phyloP scores from a whole-genome alignment of 2,329 filamentous ascomycete genomes.

The Aspergillus aculeatinus region DNA sequence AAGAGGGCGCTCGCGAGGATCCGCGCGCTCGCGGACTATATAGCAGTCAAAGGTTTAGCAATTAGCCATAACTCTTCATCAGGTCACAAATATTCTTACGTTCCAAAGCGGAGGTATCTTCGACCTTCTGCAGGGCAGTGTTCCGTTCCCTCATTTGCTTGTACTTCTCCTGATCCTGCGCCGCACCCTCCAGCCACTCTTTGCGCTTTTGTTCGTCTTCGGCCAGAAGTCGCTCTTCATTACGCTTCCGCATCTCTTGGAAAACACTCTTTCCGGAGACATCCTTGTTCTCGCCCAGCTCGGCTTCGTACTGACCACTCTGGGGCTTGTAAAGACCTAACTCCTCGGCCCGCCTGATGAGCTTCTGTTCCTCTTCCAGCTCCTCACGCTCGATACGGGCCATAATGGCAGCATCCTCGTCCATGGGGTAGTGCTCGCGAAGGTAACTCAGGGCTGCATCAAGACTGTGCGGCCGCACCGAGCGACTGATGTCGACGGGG shows the following conservation, averaged over 20 bases:
- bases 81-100: conserved; percentile 24
- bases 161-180: conserved; percentile 37
- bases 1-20: conserved; percentile 39
- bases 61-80: too few relatives aligned
- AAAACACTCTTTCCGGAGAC: conserved; percentile 45
- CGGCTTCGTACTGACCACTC: conserved; percentile 44
- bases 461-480: conserved; percentile 33
- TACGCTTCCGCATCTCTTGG: conserved; percentile 39
- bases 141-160: conserved; percentile 33
- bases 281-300: conserved; percentile 42
- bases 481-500: conserved; percentile 38
- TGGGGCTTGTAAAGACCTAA: conserved; percentile 46
- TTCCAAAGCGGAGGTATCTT: conserved; percentile 36
- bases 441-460: conserved; percentile 43
- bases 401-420: conserved; percentile 51
- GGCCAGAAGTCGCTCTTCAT: conserved; percentile 40
- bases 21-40: conserved; percentile 40
- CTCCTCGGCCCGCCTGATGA: conserved; percentile 39
- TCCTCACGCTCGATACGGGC: conserved; percentile 44
- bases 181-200: conserved; percentile 55
- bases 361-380: conserved; percentile 36
- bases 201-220: conserved; percentile 51
- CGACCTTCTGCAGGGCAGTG: conserved; percentile 38
- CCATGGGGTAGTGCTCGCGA: conserved; percentile 43
- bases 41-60: conserved; percentile 1